phyloP scores from a whole-genome alignment of 1,284 basidiomycete genomes.

The Sphagnurus paluster region DNA sequence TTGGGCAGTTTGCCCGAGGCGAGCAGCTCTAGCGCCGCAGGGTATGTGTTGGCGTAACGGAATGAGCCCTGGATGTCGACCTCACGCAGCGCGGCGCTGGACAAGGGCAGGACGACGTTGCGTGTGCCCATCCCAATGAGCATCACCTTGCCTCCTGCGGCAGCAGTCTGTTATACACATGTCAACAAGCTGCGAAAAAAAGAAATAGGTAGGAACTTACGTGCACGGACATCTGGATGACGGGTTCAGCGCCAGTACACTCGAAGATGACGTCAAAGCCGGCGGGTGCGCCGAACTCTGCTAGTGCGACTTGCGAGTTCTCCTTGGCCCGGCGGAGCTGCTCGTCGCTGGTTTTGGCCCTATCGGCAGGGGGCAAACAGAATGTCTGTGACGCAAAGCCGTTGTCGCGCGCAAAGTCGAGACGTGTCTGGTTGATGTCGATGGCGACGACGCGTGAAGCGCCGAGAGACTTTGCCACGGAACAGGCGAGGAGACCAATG shows the following conservation, averaged over 20 bases:
- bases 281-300: slow-evolving; percentile 60
- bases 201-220: slow-evolving; percentile 46
- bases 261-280: slow-evolving; percentile 94
- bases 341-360: slow-evolving; percentile 57
- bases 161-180: slow-evolving; percentile 57
- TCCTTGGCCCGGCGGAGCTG: slow-evolving; percentile 69
- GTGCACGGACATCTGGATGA: slow-evolving; percentile 86
- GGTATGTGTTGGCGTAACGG: slow-evolving; percentile 87
- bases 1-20: slow-evolving; percentile 62
- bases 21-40: slow-evolving; percentile 79
- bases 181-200: slow-evolving; percentile 12
- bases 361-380: slow-evolving; percentile 57
- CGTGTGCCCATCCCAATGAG: slow-evolving; percentile 95
- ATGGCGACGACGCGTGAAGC: slow-evolving; percentile 74
- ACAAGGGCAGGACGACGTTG: slow-evolving; percentile 81
- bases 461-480: slow-evolving; percentile 73
- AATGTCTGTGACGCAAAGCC: slow-evolving; percentile 79
- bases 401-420: slow-evolving; percentile 73
- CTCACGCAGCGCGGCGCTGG: slow-evolving; percentile 82
- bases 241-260: slow-evolving; percentile 91
- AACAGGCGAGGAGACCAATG: slow-evolving; percentile 87
- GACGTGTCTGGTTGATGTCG: slow-evolving; percentile 82
- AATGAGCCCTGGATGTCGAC: slow-evolving; percentile 94
- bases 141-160: slow-evolving; percentile 85
- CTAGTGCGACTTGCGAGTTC: slow-evolving; percentile 52